Evolutionary conservation across 2,329 filamentous ascomycete species (phyloP), one percentile per base, ranked within the genome.

Genomic region (Westerdykella ornata): DNA sequence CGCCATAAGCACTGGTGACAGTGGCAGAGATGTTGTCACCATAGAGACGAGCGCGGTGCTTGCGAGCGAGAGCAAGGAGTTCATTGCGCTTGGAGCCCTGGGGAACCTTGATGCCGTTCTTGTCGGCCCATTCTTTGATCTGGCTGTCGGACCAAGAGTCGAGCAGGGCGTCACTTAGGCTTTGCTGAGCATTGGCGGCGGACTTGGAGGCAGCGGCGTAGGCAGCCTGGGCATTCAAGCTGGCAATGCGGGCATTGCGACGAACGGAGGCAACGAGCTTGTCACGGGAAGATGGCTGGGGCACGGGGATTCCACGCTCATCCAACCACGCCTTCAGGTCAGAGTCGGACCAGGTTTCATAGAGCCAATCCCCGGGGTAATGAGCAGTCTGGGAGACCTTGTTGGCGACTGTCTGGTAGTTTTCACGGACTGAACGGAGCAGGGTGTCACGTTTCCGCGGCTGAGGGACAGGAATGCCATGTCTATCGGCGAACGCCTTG

Each of bases 331-430:
- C 78, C 74, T 97, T 97, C 48, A 95, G 72, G 37, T 96, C 90
- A 51, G 89, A 96, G 51, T 95, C 86, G 39, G 85, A 83, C 92
- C 92, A 98, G 6, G 83, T 75, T 46, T 82, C 77, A 63, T 96
- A 98, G 33, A 97, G 72, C 92, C 92, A 97, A 70, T 96, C 81
- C 30, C 92, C 92, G 26, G 92, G 92, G 61, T 97, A 97, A n/a
- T 80, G 71, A 39, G 79, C 71, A 12, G 87, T 84, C 68, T 96
- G 84, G 46, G 86, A 86, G 41, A 74, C 65, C 66, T 81, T 83
- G 67, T 87, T 81, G 13, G 90, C 88, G 43, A 82, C 69, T 1
- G 77, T 69, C 54, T 95, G 85, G 62, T 94, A 97, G 68, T 81
- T 89, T 49, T 84, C 75, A 48, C 90, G 87, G 45, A 82, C 79